A percentile compares a stretch with the other conserved stretches of the same genome.
Conservation (phyloP, 2,329 filamentous ascomycete species). For the Talaromyces funiculosus region DNA sequence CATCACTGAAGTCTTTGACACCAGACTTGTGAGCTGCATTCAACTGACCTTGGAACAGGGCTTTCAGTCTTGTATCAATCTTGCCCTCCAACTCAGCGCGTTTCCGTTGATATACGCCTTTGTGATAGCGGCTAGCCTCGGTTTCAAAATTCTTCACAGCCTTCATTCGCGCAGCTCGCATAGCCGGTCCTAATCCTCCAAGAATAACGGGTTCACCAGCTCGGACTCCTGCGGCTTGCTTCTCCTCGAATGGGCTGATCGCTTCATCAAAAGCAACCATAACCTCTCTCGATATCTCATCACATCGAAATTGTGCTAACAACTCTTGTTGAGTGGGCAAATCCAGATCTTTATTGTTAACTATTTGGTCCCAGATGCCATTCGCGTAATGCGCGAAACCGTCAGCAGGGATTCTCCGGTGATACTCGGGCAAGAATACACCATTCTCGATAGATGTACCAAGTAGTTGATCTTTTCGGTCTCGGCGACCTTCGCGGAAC, state of each 20-base stretch:
- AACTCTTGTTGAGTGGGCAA: slow-evolving; percentile 95
- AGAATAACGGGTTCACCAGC: slow-evolving; percentile 70
- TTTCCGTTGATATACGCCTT: slow-evolving; percentile 86
- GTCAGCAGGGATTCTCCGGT: slow-evolving; percentile 90
- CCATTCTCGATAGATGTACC: slow-evolving; percentile 64
- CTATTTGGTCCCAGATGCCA: slow-evolving; percentile 96
- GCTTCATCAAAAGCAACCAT: slow-evolving; percentile 73
- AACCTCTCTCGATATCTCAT: slow-evolving; percentile 91
- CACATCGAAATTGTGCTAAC: slow-evolving; percentile 92
- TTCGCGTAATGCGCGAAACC: slow-evolving; percentile 93
- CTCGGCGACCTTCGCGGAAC: slow-evolving; percentile 75
- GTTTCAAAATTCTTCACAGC: slow-evolving; percentile 79
- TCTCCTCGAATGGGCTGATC: slow-evolving; percentile 79
- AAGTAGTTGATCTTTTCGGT: slow-evolving; percentile 50
- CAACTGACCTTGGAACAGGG: slow-evolving; percentile 82
- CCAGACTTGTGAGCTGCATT: slow-evolving; percentile 83
- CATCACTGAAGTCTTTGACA: slow-evolving; percentile 76
- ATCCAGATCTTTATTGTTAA: slow-evolving; percentile 97
- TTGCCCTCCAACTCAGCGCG: slow-evolving; percentile 77
- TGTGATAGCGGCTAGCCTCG: slow-evolving; percentile 92
- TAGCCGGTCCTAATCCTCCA: slow-evolving; percentile 65
- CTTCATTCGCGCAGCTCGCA: slow-evolving; percentile 65
- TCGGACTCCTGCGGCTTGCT: slow-evolving; percentile 68
- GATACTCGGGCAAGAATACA: slow-evolving; percentile 89
- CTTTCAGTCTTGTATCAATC: slow-evolving; percentile 80